phyloP scores from a whole-genome alignment of 257 asterid species.

The Solanum ossicruentum region DNA sequence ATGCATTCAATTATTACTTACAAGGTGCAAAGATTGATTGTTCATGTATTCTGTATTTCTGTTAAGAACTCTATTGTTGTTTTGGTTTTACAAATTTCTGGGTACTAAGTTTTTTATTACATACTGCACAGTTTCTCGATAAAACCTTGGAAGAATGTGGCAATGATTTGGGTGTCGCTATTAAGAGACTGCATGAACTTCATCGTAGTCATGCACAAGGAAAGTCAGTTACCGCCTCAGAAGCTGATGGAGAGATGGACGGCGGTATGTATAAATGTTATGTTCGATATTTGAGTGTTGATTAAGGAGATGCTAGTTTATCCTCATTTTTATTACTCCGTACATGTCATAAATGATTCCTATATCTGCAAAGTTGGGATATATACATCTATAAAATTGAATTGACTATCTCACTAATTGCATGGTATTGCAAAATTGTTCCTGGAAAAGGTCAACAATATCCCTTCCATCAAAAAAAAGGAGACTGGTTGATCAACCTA shows the following conservation, averaged over 20 bases:
- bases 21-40: background rate
- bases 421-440: background rate
- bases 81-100: background rate
- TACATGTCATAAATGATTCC: background rate
- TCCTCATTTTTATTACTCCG: background rate
- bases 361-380: background rate
- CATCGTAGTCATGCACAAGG: slow-evolving; percentile 19
- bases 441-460: background rate
- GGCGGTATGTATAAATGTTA: slow-evolving; percentile 19
- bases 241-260: slow-evolving; percentile 17
- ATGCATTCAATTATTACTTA: background rate
- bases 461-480: background rate
- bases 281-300: background rate
- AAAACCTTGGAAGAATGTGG: slow-evolving; percentile 44
- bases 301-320: background rate
- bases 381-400: background rate
- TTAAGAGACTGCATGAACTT: slow-evolving; percentile 38
- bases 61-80: background rate
- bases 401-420: background rate
- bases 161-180: slow-evolving; percentile 42
- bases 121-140: slow-evolving; percentile 43
- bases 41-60: background rate
- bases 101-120: background rate
- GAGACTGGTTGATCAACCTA: background rate
- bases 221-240: slow-evolving; percentile 16